phyloP scores from a whole-genome alignment of 108 stramenopile species.

The Nitzschia sp. region DNA sequence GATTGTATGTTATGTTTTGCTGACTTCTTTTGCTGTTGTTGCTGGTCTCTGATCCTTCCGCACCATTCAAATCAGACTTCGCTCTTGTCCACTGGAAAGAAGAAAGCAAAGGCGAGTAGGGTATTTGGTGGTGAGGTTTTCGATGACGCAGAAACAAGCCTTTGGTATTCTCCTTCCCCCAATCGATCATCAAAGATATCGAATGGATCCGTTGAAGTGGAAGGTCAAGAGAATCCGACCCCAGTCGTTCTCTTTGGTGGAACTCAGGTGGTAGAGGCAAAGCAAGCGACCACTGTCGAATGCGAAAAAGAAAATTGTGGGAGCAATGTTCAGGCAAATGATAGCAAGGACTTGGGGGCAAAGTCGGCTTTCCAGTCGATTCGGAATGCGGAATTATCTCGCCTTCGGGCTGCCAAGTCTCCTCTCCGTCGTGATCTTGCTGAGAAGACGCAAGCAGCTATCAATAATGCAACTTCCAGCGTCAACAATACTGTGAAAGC shows the following conservation, averaged over 20 bases:
- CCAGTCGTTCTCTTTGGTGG: conserved; percentile 23
- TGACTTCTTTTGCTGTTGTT: too few species aligned
- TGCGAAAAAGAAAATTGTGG: conserved; percentile 7
- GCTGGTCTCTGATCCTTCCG: too few species aligned
- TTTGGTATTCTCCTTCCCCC: conserved; percentile 52
- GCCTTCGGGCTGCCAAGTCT: conserved; percentile 32
- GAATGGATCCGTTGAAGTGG: background rate
- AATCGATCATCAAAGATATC: background rate
- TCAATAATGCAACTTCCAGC: conserved; percentile 43
- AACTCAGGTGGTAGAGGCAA: background rate
- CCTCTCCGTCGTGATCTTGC: conserved; percentile 31
- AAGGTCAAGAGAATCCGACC: background rate
- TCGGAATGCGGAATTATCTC: conserved; percentile 29
- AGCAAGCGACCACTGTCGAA: background rate
- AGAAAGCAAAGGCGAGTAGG: conserved; percentile 34
- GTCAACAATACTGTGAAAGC: conserved; percentile 18
- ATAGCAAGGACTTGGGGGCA: background rate
- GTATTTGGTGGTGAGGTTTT: conserved; percentile 52
- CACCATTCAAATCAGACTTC: conserved; percentile 17
- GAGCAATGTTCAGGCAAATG: conserved; percentile 16
- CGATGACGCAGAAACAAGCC: conserved; percentile 38
- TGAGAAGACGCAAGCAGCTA: conserved; percentile 41
- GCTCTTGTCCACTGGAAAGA: conserved; percentile 31
- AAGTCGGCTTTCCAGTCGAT: conserved; percentile 9
- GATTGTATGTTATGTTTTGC: too few species aligned